phyloP scores from a whole-genome alignment of 495 filamentous ascomycete genomes.

The Copromyces sp. region DNA sequence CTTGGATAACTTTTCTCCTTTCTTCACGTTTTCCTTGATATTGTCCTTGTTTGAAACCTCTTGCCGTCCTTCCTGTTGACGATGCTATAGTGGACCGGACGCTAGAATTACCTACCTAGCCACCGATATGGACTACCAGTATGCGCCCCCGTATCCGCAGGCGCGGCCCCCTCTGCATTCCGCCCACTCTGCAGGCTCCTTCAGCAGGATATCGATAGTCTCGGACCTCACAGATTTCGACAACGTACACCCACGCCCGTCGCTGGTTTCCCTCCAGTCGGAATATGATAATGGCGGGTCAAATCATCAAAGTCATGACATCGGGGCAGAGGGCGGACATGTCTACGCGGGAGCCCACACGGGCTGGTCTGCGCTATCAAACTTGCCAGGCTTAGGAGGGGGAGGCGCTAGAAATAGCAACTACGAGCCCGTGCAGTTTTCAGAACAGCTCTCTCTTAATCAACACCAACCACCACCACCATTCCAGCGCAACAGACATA shows the following conservation, averaged over 20 bases:
- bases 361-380: slow-evolving; percentile 9
- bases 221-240: slow-evolving; percentile 29
- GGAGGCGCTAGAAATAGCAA: slow-evolving; percentile 6
- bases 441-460: neutral
- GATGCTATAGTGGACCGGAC: neutral
- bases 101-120: neutral
- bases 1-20: neutral
- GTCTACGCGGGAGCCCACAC: slow-evolving; percentile 3
- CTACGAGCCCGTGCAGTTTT: slow-evolving; percentile 26
- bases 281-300: slow-evolving; percentile 10
- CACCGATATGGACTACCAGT: slow-evolving; percentile 12
- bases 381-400: slow-evolving; percentile 5
- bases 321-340: neutral
- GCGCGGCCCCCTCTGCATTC: slow-evolving; percentile 15
- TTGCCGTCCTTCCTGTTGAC: neutral
- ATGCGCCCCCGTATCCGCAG: slow-evolving; percentile 6
- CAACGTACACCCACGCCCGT: slow-evolving; percentile 28
- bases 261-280: slow-evolving; percentile 33
- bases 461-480: neutral
- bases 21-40: neutral
- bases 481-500: slow-evolving; percentile 2
- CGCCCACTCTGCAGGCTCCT: slow-evolving; percentile 10
- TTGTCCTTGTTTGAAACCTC: neutral
- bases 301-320: neutral
- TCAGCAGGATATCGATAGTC: slow-evolving; percentile 35